These are phyloP conservation scores for Suillus alpinus DNA, from an alignment of 768 basidiomycete species.

Conservation along the genomic window DNA sequence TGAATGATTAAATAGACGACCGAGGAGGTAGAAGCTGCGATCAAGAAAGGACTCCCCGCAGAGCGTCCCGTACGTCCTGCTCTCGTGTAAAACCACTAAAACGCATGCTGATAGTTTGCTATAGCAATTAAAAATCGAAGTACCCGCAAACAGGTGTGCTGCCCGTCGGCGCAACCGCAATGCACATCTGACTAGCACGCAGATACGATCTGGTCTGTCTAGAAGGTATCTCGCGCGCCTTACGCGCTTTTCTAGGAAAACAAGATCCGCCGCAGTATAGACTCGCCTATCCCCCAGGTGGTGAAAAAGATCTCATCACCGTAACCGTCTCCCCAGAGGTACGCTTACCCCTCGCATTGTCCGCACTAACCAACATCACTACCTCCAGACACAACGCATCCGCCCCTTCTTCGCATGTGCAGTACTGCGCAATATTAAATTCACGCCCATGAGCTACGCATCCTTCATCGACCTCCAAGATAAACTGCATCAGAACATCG, in stretches of 20 bases:
- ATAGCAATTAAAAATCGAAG: slow-evolving; percentile 97
- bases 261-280: slow-evolving; percentile 68
- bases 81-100: neutral
- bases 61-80: slow-evolving; percentile 65
- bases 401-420: slow-evolving; percentile 92
- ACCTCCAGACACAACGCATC: slow-evolving; percentile 66
- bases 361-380: neutral
- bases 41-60: slow-evolving; percentile 80
- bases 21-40: slow-evolving; percentile 76
- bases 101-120: slow-evolving; percentile 6
- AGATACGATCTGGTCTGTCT: slow-evolving; percentile 98
- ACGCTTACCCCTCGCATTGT: slow-evolving; percentile 18
- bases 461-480: slow-evolving; percentile 99
- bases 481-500: slow-evolving; percentile 96
- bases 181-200: slow-evolving; percentile 10
- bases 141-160: slow-evolving; percentile 90
- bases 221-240: slow-evolving; percentile 88
- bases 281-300: slow-evolving; percentile 67
- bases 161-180: slow-evolving; percentile 2
- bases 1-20: slow-evolving; percentile 64
- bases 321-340: slow-evolving; percentile 75
- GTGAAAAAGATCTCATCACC: slow-evolving; percentile 62
- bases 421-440: slow-evolving; percentile 84
- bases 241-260: slow-evolving; percentile 79
- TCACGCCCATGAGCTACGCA: slow-evolving; percentile 85